A percentile compares a stretch with the other conserved stretches of the same genome.
phyloP scores from a whole-genome alignment of 495 filamentous ascomycete species.

The Tetracladium setigerum region DNA sequence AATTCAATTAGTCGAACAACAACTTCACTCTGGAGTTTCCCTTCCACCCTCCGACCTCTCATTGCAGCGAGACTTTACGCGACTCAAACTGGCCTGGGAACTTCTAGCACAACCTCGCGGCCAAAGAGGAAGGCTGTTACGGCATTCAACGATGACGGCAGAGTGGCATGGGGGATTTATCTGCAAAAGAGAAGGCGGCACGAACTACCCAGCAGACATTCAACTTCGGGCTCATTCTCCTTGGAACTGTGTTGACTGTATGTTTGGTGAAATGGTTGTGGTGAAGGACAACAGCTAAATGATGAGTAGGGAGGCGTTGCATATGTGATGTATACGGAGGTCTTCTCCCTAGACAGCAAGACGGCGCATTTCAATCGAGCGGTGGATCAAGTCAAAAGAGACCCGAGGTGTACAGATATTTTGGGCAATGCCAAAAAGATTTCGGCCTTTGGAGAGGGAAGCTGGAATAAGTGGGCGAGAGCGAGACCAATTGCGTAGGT shows the following conservation, averaged over 20 bases:
- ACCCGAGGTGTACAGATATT: slow-evolving; percentile 61
- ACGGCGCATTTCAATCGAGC: slow-evolving; percentile 85
- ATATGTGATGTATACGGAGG: slow-evolving; percentile 75
- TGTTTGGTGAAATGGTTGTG: slow-evolving; percentile 6
- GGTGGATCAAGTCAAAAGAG: slow-evolving; percentile 67
- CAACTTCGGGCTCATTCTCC: slow-evolving; percentile 71
- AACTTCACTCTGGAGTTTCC: slow-evolving; percentile 3
- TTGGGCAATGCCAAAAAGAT: slow-evolving; percentile 73
- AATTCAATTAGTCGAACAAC: slow-evolving; percentile 9
- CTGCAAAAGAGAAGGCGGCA: slow-evolving; percentile 66
- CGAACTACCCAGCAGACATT: slow-evolving; percentile 85
- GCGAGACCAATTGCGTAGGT: slow-evolving; percentile 77
- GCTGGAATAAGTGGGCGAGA: slow-evolving; percentile 72
- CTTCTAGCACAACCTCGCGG: slow-evolving; percentile 18
- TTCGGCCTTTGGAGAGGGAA: slow-evolving; percentile 76
- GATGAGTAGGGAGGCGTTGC: slow-evolving; percentile 57
- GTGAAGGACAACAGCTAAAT: slow-evolving; percentile 11
- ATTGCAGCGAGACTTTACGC: slow-evolving; percentile 38
- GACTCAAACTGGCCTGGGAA: slow-evolving; percentile 40
- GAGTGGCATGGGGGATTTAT: slow-evolving; percentile 76
- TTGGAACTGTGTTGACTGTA: slow-evolving; percentile 71
- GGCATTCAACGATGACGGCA: slow-evolving; percentile 72
- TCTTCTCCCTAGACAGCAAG: slow-evolving; percentile 79
- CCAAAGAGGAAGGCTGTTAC: slow-evolving; percentile 58
- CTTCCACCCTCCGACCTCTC: slow-evolving; percentile 16